Evolutionary conservation across 345 rosid genomes (phyloP).

Genomic region (Sonneratia alba): DNA sequence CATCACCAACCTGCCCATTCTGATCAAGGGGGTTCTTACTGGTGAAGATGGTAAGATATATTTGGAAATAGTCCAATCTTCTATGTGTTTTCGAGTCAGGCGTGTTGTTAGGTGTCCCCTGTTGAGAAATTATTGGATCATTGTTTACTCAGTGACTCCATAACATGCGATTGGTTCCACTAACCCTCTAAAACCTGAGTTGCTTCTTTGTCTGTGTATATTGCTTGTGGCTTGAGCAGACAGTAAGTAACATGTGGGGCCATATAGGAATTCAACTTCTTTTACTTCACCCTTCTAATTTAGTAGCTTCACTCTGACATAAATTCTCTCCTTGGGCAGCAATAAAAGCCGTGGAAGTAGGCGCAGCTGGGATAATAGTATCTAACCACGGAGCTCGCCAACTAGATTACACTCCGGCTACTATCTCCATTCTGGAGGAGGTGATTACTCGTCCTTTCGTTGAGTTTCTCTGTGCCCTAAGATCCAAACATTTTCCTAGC

Average conservation of each 20-base stretch:
- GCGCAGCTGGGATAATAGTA: conserved; percentile 61
- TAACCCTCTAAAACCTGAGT: too few relatives aligned
- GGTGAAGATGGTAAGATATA: conserved; percentile 61
- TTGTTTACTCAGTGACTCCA: background rate
- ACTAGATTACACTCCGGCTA: conserved; percentile 61
- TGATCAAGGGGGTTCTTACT: conserved; percentile 73
- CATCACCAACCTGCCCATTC: conserved; percentile 59
- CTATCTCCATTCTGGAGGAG: conserved; percentile 63
- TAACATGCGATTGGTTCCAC: too few relatives aligned
- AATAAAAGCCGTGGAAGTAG: conserved; percentile 55
- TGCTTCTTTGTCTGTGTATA: too few relatives aligned
- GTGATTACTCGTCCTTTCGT: conserved; percentile 11
- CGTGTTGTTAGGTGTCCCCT: background rate
- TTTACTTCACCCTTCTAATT: background rate
- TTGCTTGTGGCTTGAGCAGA: too few relatives aligned
- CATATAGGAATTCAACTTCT: background rate
- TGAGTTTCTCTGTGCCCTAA: background rate
- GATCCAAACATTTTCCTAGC: background rate
- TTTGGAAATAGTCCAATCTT: background rate
- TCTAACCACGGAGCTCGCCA: conserved; percentile 84
- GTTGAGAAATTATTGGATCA: background rate
- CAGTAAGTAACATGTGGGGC: too few relatives aligned
- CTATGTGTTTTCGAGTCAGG: background rate
- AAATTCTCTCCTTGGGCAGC: conserved; percentile 32
- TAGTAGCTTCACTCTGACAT: background rate